Evolutionary conservation across 202 grass and related monocot species (phyloP), one percentile per base, ranked within the genome.

Genomic region (Schoenoplectus tabernaemontani): DNA sequence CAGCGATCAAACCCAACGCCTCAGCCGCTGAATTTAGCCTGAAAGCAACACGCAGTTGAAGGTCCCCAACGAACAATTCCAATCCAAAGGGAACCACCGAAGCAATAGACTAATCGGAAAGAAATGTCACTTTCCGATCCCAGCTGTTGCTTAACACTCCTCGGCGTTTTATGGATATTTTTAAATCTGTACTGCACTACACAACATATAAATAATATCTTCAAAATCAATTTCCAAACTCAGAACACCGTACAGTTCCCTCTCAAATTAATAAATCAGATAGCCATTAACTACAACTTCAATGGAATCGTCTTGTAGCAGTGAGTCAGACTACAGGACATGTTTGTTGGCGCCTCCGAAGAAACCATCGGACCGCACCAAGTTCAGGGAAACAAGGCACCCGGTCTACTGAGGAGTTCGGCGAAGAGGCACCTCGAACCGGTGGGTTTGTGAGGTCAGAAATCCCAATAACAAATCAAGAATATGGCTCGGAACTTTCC

Each of bases 381-480:
- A 94, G 83, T 97, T 94, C 72, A 60, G 57, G 17, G 94, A 94
- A 83, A 97, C 91, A 54, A 78, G 94, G 4, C 94, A 97, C 76
- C 94, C 91, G 0, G 80, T 97, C 11, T 97, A 81, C 87, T 84
- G 81, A 13, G 93, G 93, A 26, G 91, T 93, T 82, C 79, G 91
- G 8, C 68, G 82, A 8, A 13, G 91, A 69, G 89, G 36, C 22
- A 51, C 26, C 0, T 81, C 76, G 0, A 83, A 85, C 1, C 84
- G 93, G 51, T 96, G 90, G 90, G 93, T 96, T 10, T 96, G 90
- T 72, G 90, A 93, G 90, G 86, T 92, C n/a, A 88, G 90, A 10
- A 79, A 89, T 7, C 93, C 90, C 0, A 89, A 81, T 1, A 72
- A 83, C 81, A 85, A 87, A 2, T 84, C 74, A 0, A 80, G 86